Evolutionary conservation across 352 stramenopile genomes (phyloP), one percentile per base, ranked within the genome.

Genomic region (Phytopythium boreale): DNA sequence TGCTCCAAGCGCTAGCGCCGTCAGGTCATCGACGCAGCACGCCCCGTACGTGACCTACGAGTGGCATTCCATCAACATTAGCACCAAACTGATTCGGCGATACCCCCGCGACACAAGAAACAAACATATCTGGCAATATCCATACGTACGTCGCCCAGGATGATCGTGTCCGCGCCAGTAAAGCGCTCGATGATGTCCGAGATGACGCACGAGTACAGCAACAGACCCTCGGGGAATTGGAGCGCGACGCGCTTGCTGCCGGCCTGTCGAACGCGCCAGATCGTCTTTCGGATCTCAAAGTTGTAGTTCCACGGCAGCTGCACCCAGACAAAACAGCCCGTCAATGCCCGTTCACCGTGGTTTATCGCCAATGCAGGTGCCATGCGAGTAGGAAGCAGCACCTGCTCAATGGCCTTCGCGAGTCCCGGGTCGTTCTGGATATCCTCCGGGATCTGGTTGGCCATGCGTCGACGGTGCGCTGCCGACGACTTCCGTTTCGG

Each of bases 11-110:
- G 95, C 92, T 34, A 97, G 86, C 12, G 98, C 97, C 20, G 92
- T 98, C 56, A 99, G 84, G 69, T 99, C 98, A 69, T 99, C 98
- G 24, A 99, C 95, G 68, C 98, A 99, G 70, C 98, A 99, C n/a
- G 98, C 98, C 29, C 98, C 98, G 59, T 99, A 99, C 2, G 97
- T 99, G 24, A 96, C 83, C 83, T 92, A 62, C 15, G 59, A 10
- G 2, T 20, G 10, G 11, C 37, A 39, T n/a, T 24, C 3, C 19
- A 9, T 7, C 24, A 50, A 22, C 24, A 55, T 57, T 37, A 26
- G n/a, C 19, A 17, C n/a, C n/a, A n/a, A n/a, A n/a, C n/a, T n/a
- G n/a, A n/a, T n/a, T n/a, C n/a, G n/a, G n/a, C n/a, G n/a, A n/a
- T n/a, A n/a, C n/a, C n/a, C n/a, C n/a, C n/a, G n/a, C n/a, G n/a